Base-by-base conservation (phyloP, 1,139 yeast genomes). In the Yamadazyma oceani region DNA sequence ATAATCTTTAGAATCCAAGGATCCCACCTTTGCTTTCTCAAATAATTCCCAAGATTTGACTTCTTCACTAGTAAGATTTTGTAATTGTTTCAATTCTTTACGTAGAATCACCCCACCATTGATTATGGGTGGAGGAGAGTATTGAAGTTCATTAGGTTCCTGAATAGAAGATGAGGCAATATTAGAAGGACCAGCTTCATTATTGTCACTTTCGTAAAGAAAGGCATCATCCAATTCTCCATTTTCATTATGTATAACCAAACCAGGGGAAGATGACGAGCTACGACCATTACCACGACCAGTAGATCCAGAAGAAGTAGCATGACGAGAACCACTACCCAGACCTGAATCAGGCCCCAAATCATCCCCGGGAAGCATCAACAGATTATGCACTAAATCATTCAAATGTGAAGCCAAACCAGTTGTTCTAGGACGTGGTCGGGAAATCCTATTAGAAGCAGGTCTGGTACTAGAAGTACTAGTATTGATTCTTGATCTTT, bases 101-200 rank as follows among this genome's bases (percentile, higher is more conserved):
- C 77, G 49, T 17, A 60, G 54, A 9, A 67, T 44, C 1, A 66
- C 66, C 0, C 77, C 76, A 2, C 77, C 76, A 46, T 71, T 71
- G 9, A 67, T 52, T 8, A 58, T 60, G 2, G 55, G 54, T 7
- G 47, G 43, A 5, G 31, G 29, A 10, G 29, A 15, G 17, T 29
- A 29, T 15, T 5, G 7, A 9, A 9, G 14, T 8, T 26, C 29
- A 26, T 7, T 26, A 13, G 31, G 15, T 17, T 16, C 13, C 5
- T 8, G 25, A 12, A 13, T 7, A 5, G 28, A 14, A 12, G 28
- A 26, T 7, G n/a, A 8, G 8, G 11, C 15, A 5, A 9, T 26
- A 8, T 12, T 15, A 8, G 16, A 9, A 17, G 35, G 11, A 15
- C 39, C 42, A 15, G 37, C 38, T n/a, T 35, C 39, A 23, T 39